phyloP scores from a whole-genome alignment of 1,284 basidiomycete genomes.

The Volvariella volvacea region DNA sequence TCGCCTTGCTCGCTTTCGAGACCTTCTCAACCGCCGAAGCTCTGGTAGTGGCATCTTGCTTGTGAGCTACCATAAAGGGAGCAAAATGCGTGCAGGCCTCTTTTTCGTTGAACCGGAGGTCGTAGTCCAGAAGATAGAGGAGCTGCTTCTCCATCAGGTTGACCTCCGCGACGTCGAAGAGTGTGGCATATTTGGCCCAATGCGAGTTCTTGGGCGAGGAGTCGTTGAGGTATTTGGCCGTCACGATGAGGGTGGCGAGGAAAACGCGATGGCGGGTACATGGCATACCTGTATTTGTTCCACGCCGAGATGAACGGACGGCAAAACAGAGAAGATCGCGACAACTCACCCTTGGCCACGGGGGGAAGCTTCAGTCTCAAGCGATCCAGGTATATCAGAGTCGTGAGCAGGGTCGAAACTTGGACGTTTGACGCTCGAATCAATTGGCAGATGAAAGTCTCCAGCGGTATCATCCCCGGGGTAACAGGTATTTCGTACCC shows the following conservation, averaged over 20 bases:
- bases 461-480: slow-evolving; percentile 41
- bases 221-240: slow-evolving; percentile 98
- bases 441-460: slow-evolving; percentile 84
- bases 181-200: slow-evolving; percentile 77
- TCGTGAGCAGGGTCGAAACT: slow-evolving; percentile 87
- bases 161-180: slow-evolving; percentile 74
- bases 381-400: slow-evolving; percentile 90
- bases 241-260: slow-evolving; percentile 91
- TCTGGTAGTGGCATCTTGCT: slow-evolving; percentile 39
- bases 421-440: slow-evolving; percentile 87
- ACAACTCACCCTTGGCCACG: slow-evolving; percentile 72
- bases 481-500: neutral
- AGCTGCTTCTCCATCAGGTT: slow-evolving; percentile 98
- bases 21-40: slow-evolving; percentile 54
- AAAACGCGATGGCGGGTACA: slow-evolving; percentile 95
- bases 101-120: slow-evolving; percentile 78
- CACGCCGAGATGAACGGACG: slow-evolving; percentile 1
- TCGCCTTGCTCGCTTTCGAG: slow-evolving; percentile 45
- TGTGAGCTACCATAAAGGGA: slow-evolving; percentile 47
- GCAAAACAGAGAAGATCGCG: slow-evolving; percentile 9
- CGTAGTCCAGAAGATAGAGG: slow-evolving; percentile 82
- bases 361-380: slow-evolving; percentile 76
- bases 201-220: slow-evolving; percentile 93
- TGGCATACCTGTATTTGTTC: slow-evolving; percentile 57
- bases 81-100: slow-evolving; percentile 63